phyloP scores from a whole-genome alignment of 1,284 basidiomycete genomes.

The Malassezia restricta region DNA sequence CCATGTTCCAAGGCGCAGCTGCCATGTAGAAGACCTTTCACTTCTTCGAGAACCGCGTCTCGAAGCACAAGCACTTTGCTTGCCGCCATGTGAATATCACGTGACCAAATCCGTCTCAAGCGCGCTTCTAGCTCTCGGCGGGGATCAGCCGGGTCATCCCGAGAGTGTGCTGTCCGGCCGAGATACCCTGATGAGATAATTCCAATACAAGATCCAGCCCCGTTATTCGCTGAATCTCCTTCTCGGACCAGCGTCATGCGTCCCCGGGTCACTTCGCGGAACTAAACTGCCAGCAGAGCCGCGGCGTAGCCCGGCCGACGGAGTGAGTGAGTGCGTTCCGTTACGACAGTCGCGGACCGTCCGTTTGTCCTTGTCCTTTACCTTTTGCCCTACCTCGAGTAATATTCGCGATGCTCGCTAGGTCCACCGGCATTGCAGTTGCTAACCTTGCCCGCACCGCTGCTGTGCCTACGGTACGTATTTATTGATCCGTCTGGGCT shows the following conservation, averaged over 20 bases:
- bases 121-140: too few species aligned
- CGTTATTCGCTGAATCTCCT: slow-evolving; percentile 9
- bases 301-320: slow-evolving; percentile 12
- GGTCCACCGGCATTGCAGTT: slow-evolving; percentile 40
- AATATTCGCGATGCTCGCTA: slow-evolving; percentile 38
- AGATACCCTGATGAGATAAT: slow-evolving; percentile 1
- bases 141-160: slow-evolving; percentile 3
- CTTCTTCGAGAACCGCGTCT: too few species aligned
- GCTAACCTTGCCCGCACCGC: slow-evolving; percentile 43
- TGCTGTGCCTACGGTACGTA: slow-evolving; percentile 35
- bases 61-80: too few species aligned
- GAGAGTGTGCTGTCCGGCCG: slow-evolving; percentile 2
- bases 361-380: slow-evolving; percentile 12
- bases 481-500: neutral
- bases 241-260: slow-evolving; percentile 8
- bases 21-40: too few species aligned
- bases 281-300: slow-evolving; percentile 7
- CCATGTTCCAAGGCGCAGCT: too few species aligned
- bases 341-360: slow-evolving; percentile 1
- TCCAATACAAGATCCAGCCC: slow-evolving; percentile 1
- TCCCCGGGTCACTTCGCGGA: neutral
- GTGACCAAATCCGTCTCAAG: too few species aligned
- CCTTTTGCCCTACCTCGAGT: slow-evolving; percentile 11
- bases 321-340: neutral
- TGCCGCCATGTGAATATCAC: too few species aligned